Base-by-base conservation (phyloP, 2,329 filamentous ascomycete species). In the Emmonsiellopsis sp. region DNA sequence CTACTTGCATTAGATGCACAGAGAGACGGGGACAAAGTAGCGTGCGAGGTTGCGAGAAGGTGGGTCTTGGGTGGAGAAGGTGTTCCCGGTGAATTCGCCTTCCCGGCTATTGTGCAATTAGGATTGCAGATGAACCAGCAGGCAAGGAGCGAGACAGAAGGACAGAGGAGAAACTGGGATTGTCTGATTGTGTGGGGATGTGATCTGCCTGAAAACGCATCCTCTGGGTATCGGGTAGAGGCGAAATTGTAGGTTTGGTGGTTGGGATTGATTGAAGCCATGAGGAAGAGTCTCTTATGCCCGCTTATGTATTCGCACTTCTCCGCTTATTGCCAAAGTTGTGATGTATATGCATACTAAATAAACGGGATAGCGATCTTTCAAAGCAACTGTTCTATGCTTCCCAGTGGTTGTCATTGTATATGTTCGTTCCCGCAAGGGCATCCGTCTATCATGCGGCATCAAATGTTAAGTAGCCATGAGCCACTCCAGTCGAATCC, bases 1-100 rank as follows among this genome's bases (percentile, higher is more conserved):
- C 58, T 73, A 30, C 59, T 75, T 15, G 60, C 68, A 3, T 60
- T 67, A 31, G 73, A 75, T 60, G 69, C 69, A 1, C 57, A 62
- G 41, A 59, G 64, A 13, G 68, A 70, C 53, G 60, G 59, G 1
- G 62, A 70, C 58, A 52, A 50, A 5, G 55, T 68, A 11, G 67
- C 67, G 0, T 50, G 47, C 7, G 69, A 70, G 44, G 62, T 73
- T 15, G 68, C 70, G 5, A 60, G 59, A 20, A 62, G 70, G 41
- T 75, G 71, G 70, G 52, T 68, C 8, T 48, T 66, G 7, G 55
- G 61, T 2, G 63, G 61, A 4, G 61, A 67, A 55, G 60, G 62
- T 13, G 59, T 59, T 9, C 54, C 63, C 10, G 64, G 57, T 9
- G 64, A 66, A 31, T 66, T 61, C 13, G 58, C 61, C 13, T 60